phyloP scores from a whole-genome alignment of 2,329 filamentous ascomycete genomes.

The Xylariales sp. region DNA sequence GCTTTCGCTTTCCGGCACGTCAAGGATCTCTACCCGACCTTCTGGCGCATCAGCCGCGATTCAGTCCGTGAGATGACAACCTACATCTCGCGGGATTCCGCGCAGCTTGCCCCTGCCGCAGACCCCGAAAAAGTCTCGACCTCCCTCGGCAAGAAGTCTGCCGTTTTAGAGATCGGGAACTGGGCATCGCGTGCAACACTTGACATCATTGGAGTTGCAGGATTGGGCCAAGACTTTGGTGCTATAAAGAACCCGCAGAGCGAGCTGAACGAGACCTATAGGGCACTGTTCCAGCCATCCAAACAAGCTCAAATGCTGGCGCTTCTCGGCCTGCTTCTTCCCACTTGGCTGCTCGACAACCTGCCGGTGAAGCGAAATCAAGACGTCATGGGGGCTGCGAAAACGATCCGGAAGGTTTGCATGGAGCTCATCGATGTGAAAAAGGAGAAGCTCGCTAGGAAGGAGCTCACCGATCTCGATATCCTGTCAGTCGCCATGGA shows the following conservation, averaged over 20 bases:
- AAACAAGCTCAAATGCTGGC: constrained; percentile 49
- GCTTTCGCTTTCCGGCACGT: constrained; percentile 84
- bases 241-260: constrained; percentile 58
- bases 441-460: constrained; percentile 46
- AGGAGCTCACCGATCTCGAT: constrained; percentile 33
- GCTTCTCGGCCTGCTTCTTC: constrained; percentile 58
- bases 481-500: constrained; percentile 33
- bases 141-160: constrained; percentile 25
- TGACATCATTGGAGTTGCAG: constrained; percentile 71
- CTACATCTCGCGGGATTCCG: constrained; percentile 36
- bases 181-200: constrained; percentile 68
- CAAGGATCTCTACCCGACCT: constrained; percentile 78
- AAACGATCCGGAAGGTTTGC: constrained; percentile 61
- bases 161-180: constrained; percentile 50
- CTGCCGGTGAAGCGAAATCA: constrained; percentile 70
- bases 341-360: constrained; percentile 52
- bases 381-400: constrained; percentile 52
- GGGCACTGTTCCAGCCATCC: constrained; percentile 48
- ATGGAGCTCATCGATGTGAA: constrained; percentile 66
- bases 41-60: constrained; percentile 75
- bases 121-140: constrained; percentile 25
- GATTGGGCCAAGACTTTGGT: constrained; percentile 67
- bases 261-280: constrained; percentile 54
- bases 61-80: constrained; percentile 58
- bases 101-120: constrained; percentile 7